Base-by-base conservation (phyloP, 2,329 filamentous ascomycete genomes). In the Stemphylium vesicarium region DNA sequence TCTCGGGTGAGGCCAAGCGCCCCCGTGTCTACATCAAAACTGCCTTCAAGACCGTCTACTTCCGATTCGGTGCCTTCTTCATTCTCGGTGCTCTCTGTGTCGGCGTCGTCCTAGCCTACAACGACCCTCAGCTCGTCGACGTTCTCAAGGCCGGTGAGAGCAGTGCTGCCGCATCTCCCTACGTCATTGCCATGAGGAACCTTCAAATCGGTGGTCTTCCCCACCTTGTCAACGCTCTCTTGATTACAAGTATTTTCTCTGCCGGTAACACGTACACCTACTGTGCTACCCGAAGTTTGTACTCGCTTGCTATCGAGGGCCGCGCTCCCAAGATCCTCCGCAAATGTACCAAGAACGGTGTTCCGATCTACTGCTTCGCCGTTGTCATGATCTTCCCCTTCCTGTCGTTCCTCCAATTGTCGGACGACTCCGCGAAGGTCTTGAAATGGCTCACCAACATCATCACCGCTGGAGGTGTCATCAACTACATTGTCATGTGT, bases 331-430 rank as follows among this genome's bases (percentile, higher is more conserved):
- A 74, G 40, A 69, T 88, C 66, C 78, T 89, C 18, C 79, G 80
- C 58, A 82, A 84, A 70, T 85, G 81, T 68, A 89, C 82, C 9
- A 80, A 78, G 60, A 81, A 82, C 10, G 87, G 87, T 66, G 85
- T 95, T 0, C 91, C 91, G 0, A 82, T 92, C 58, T 91, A 89
- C 75, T 90, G 87, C 68, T 89, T 94, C 35, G 60, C 74, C 1
- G 73, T 87, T 24, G 88, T 90, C 0, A 81, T 92, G 41, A 71
- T 84, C 3, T 86, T 95, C 64, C 84, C 88, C 1, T 79, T 92
- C 6, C 78, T 96, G 10, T 85, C 87, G 2, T 95, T 92, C 75
- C 77, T 93, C 42, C 88, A 92, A 72, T 82, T 94, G 15, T 88
- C 85, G 7, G 82, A 85, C 58, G 81, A 81, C 53, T 82, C 86